Conservation (phyloP, 495 filamentous ascomycete genomes). For the Hyaloscypha finlandica region DNA sequence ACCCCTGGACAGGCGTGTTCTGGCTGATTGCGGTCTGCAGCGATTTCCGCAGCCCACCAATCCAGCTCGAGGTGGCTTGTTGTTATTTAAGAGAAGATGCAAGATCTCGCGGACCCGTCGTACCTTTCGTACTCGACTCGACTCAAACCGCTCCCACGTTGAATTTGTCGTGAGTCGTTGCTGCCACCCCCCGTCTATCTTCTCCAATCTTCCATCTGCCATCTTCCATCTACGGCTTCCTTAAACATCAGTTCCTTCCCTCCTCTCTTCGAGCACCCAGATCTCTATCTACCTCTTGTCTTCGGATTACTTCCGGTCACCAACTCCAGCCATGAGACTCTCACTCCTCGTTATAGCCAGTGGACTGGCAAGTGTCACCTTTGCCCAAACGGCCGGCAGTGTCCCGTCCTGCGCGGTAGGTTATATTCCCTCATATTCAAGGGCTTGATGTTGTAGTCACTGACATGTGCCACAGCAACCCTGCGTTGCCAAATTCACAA, state of each 20-base stretch:
- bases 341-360: conserved; percentile 37
- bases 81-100: neutral
- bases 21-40: neutral
- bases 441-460: neutral
- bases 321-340: conserved; percentile 40
- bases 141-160: neutral
- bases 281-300: neutral
- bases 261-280: neutral
- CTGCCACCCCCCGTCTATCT: neutral
- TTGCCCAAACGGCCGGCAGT: conserved; percentile 26
- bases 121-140: neutral
- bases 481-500: conserved; percentile 54
- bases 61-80: neutral
- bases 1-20: neutral
- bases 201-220: neutral
- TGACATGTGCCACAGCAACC: conserved; percentile 41
- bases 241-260: neutral
- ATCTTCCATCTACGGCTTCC: no score
- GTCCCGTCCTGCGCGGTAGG: conserved; percentile 59
- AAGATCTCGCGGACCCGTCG: no score
- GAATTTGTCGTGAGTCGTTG: no score
- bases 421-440: conserved; percentile 11
- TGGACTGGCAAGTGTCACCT: conserved; percentile 19
- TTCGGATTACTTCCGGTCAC: neutral
- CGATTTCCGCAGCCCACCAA: neutral